Conservation (phyloP, 176 grass and related monocot species). For the Hordeum vulgare region DNA sequence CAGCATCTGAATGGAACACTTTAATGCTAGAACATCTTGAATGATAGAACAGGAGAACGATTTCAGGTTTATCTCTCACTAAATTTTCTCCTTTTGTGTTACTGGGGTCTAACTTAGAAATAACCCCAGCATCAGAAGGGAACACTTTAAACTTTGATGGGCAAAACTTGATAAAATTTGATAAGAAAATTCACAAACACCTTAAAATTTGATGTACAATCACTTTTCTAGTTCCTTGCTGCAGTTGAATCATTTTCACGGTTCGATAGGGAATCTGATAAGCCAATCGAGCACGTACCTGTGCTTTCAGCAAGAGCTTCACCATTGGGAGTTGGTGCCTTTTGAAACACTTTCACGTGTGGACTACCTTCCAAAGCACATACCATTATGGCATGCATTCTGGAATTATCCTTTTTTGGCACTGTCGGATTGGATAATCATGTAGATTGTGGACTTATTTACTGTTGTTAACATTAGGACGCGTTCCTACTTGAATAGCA, state of each 20-base stretch:
- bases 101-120: background rate
- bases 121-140: background rate
- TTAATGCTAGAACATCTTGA: too few species aligned
- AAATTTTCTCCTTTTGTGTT: background rate
- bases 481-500: background rate
- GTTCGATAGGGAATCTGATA: too few species aligned
- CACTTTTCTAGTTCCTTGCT: too few species aligned
- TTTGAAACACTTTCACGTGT: too few species aligned
- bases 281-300: too few species aligned
- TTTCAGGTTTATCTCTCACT: constrained; percentile 26
- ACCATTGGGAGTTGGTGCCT: too few species aligned
- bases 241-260: too few species aligned
- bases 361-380: too few species aligned
- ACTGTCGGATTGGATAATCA: background rate
- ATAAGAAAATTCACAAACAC: background rate
- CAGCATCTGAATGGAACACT: background rate
- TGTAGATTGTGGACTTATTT: background rate
- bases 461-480: background rate
- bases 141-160: background rate
- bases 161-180: background rate
- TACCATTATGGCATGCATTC: too few species aligned
- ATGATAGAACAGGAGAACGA: background rate
- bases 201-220: too few species aligned
- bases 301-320: too few species aligned
- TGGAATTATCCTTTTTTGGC: too few species aligned